Base-by-base conservation (phyloP, 768 basidiomycete genomes). In the Calocybe cyanea region DNA sequence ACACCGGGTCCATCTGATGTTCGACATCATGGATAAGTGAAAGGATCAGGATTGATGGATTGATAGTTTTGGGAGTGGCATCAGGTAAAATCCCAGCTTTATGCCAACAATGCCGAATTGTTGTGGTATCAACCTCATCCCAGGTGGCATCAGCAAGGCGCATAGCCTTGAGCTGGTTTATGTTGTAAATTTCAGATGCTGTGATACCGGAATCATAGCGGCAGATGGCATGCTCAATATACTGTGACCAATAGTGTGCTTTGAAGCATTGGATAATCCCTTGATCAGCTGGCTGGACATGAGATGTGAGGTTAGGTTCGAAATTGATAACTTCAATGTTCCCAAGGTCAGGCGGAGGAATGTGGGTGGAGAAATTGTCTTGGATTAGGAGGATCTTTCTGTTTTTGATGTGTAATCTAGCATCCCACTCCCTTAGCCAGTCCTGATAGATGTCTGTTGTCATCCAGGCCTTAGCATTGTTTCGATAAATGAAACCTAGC, bases 381-480 rank as follows among this genome's bases (percentile, higher is more conserved):
- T 43, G 34, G 13, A 43, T 25, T 7, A 48, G 34, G 4, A 48
- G 20, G 17, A 48, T 38, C 5, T 42, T 30, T 13, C 14, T 14
- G 1, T 30, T 31, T 14, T 58, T 18, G 41, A 20, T 3, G 13
- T 43, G 35, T 38, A 69, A 42, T 34, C 67, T 46, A 4, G 23
- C 17, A 51, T 70, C 66, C 59, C 60, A 66, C 11, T 59, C 10
- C 17, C 39, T 33, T 34, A 70, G 49, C 65, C 66, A 72, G 18
- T 66, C 59, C 31, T 65, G 53, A 57, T 64, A 72, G 1, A 69
- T 46, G 8, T 40, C 33, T 0, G 55, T 24, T 0, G 62, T 69
- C 68, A 70, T 72, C 68, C 66, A 70, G 2, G 67, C 64, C 40
- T 64, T 72, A n/a, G 51, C 53, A 53, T 70, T 72, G 55, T 62